Conservation (phyloP, 192 early-diverging fungal species). For the Mortierella hygrophila region DNA sequence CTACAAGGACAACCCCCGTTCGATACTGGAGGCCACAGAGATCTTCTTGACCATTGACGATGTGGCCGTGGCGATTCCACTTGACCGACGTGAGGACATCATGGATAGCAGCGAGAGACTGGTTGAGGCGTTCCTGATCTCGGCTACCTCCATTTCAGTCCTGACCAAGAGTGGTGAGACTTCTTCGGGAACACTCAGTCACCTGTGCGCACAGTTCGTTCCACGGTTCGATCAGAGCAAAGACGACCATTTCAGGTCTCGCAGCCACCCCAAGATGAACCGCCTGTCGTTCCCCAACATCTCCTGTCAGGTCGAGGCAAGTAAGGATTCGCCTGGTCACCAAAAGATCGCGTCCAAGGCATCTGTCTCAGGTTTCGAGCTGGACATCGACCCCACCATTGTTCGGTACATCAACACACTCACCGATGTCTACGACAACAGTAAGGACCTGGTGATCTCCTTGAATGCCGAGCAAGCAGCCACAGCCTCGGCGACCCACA, state of each 20-base stretch:
- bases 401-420: constrained; percentile 75
- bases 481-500: constrained; percentile 2
- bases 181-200: constrained; percentile 64
- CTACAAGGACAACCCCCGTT: constrained; percentile 62
- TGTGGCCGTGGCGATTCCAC: constrained; percentile 74
- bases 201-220: constrained; percentile 80
- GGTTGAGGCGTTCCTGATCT: constrained; percentile 73
- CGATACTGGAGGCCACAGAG: constrained; percentile 67
- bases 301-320: constrained; percentile 61
- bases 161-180: constrained; percentile 69
- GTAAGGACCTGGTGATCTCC: constrained; percentile 67
- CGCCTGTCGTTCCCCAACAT: constrained; percentile 65
- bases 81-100: constrained; percentile 59
- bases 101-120: constrained; percentile 52
- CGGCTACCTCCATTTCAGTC: constrained; percentile 69
- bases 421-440: constrained; percentile 70
- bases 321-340: constrained; percentile 51
- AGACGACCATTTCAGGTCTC: constrained; percentile 67
- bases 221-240: constrained; percentile 70
- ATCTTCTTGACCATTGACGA: constrained; percentile 66
- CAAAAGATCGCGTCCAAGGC: constrained; percentile 66
- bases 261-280: constrained; percentile 67
- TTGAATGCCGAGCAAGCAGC: constrained; percentile 59
- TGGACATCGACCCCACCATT: constrained; percentile 78
- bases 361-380: constrained; percentile 76